Evolutionary conservation across 2,329 filamentous ascomycete genomes (phyloP).

Genomic region (Aspergillus fijiensis): DNA sequence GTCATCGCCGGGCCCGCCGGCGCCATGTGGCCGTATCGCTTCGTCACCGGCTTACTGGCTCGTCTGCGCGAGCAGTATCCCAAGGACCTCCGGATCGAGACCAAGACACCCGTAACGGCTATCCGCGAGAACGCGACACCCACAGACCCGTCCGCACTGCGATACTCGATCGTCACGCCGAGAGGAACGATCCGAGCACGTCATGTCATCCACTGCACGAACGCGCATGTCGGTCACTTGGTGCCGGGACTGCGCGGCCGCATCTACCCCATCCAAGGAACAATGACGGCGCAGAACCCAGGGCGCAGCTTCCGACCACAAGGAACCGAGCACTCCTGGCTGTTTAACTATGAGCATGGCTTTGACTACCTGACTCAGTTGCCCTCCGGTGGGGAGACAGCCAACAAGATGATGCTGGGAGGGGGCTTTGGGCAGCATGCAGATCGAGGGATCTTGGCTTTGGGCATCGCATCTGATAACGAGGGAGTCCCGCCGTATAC

Average conservation of each 20-base stretch:
- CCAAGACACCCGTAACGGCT: slow-evolving; percentile 21
- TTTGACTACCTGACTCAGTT: slow-evolving; percentile 56
- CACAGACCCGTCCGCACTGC: background rate
- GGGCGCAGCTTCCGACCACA: slow-evolving; percentile 28
- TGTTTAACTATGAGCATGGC: slow-evolving; percentile 47
- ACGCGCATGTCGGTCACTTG: slow-evolving; percentile 54
- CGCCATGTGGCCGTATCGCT: slow-evolving; percentile 35
- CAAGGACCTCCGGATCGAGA: slow-evolving; percentile 32
- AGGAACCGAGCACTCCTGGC: slow-evolving; percentile 50
- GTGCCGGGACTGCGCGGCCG: slow-evolving; percentile 47
- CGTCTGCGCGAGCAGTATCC: slow-evolving; percentile 28
- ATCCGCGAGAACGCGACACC: background rate
- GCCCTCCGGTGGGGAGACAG: slow-evolving; percentile 24
- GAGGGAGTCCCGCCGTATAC: slow-evolving; percentile 25
- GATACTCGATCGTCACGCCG: slow-evolving; percentile 47
- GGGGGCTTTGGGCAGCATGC: slow-evolving; percentile 51
- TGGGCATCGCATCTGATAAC: slow-evolving; percentile 51
- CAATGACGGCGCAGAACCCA: slow-evolving; percentile 45
- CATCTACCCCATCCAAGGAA: slow-evolving; percentile 41
- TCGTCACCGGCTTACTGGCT: slow-evolving; percentile 28
- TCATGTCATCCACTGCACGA: slow-evolving; percentile 60
- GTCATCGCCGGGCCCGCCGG: slow-evolving; percentile 29
- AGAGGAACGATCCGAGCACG: slow-evolving; percentile 48
- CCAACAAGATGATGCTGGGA: slow-evolving; percentile 55
- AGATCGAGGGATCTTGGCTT: slow-evolving; percentile 45